Evolutionary conservation across 345 rosid genomes (phyloP), one percentile per base, ranked within the genome.

Genomic region (Garcia nutans): DNA sequence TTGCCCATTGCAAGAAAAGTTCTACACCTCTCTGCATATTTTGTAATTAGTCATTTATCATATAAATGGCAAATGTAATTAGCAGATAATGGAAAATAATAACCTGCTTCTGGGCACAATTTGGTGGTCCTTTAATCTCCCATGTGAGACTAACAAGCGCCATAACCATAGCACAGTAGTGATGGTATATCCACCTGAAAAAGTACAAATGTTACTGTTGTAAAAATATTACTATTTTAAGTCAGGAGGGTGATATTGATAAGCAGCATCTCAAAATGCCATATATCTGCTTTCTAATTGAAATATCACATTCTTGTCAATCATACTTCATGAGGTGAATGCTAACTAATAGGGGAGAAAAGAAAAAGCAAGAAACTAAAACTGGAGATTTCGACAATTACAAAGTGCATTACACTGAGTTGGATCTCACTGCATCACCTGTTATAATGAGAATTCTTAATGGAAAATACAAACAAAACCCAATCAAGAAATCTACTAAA

Each of bases 1-100:
- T 93, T 79, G 99, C 99, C 99, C 98, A 96, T 86, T 92, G 94
- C 78, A 96, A 88, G 87, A 96, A 96, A 60, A 93, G 97, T 82
- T 92, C 89, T n/a, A 93, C 98, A 45, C 99, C 98, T 82, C 97
- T 89, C 99, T 96, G 89, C 77, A 83, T 19, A 85, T 52, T 56
- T 66, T 73, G 81, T 68, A 31, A 77, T 65, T 61, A 31, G 63
- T 50, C 59, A 62, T 75, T 64, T 62, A 75, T 52, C 19, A 75
- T 26, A 69, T n/a, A 54, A 44, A 68, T 23, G 50, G 63, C 56
- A 60, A 71, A 33, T 66, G 28, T 2, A 68, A 54, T 77, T 76
- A 79, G 70, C 50, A 26, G 57, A 73, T 33, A 61, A 24, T 24
- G 44, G 64, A 67, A 58, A 81, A 73, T 11, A 65, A 50, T 66